Evolutionary conservation across 352 stramenopile genomes (phyloP).

Genomic region (Globisporangium rhizosaccharum): DNA sequence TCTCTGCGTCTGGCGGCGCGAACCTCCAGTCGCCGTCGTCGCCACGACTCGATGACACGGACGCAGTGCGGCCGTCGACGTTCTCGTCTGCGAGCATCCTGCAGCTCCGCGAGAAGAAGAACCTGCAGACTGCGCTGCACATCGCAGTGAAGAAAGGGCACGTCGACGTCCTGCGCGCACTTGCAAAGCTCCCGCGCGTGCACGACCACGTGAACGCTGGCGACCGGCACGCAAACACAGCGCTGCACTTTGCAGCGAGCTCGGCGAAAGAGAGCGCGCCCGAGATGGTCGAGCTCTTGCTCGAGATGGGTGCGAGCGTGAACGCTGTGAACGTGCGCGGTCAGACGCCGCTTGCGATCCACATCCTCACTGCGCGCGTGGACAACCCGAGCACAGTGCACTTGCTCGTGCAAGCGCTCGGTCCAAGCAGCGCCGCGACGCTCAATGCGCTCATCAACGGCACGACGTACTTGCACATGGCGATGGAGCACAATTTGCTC

Average conservation of each 20-base stretch:
- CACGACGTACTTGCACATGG: constrained; percentile 84
- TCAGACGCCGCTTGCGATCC: constrained; percentile 79
- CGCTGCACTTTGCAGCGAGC: constrained; percentile 78
- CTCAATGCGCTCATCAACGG: constrained; percentile 71
- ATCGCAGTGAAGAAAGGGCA: constrained; percentile 82
- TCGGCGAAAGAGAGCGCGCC: constrained; percentile 44
- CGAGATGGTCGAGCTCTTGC: constrained; percentile 66
- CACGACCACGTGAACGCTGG: constrained; percentile 69
- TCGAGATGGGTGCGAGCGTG: constrained; percentile 56
- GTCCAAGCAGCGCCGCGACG: constrained; percentile 9
- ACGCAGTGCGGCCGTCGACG: constrained; percentile 19
- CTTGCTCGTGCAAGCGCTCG: constrained; percentile 39
- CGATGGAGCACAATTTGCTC: constrained; percentile 53
- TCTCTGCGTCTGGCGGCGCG: constrained; percentile 2
- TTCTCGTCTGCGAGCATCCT: constrained; percentile 53
- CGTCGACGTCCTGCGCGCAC: constrained; percentile 68
- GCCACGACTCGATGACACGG: constrained; percentile 30
- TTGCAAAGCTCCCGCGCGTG: constrained; percentile 70
- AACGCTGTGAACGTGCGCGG: constrained; percentile 69
- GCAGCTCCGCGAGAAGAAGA: constrained; percentile 74
- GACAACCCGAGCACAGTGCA: constrained; percentile 54
- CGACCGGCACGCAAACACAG: constrained; percentile 75
- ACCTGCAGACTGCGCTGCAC: constrained; percentile 81
- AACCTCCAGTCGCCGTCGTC: constrained; percentile 12
- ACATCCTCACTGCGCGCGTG: constrained; percentile 68